These are phyloP conservation scores for Penicillium sclerotigenum DNA, from an alignment of 2,329 filamentous ascomycete species.

Conservation along the genomic window DNA sequence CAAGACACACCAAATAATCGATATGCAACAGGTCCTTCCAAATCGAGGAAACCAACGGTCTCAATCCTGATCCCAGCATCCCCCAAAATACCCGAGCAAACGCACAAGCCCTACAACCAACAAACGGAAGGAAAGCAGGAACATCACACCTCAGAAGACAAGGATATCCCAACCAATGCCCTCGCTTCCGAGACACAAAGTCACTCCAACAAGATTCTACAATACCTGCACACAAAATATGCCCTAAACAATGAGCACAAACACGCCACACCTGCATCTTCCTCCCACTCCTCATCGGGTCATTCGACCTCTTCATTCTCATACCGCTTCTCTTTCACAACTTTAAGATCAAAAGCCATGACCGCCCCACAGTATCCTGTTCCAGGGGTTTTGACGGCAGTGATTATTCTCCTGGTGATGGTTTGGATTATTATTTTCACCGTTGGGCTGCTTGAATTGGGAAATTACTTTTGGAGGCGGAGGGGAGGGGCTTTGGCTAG, in stretches of 20 bases:
- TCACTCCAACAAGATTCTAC: constrained; percentile 4
- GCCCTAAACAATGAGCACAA: background rate
- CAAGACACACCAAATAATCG: background rate
- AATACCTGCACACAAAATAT: background rate
- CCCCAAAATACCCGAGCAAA: background rate
- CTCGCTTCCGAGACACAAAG: background rate
- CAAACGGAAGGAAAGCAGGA: background rate
- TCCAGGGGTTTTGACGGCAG: constrained; percentile 13
- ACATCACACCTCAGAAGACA: background rate
- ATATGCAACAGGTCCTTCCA: constrained; percentile 1
- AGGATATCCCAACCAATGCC: background rate
- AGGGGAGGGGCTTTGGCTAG: background rate
- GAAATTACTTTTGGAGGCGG: constrained; percentile 18
- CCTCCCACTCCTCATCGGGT: background rate
- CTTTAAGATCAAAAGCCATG: constrained; percentile 4
- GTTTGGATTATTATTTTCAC: constrained; percentile 24
- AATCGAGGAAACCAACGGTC: constrained; percentile 6
- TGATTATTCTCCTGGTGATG: constrained; percentile 19
- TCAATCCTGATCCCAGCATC: constrained; percentile 14
- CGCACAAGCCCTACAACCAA: background rate
- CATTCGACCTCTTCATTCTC: constrained; percentile 12
- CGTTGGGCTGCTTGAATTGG: constrained; percentile 21
- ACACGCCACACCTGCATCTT: background rate
- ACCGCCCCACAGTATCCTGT: constrained; percentile 4
- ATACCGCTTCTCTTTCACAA: constrained; percentile 13